phyloP scores from a whole-genome alignment of 352 stramenopile species.

The Phytophthora pinifolia region DNA sequence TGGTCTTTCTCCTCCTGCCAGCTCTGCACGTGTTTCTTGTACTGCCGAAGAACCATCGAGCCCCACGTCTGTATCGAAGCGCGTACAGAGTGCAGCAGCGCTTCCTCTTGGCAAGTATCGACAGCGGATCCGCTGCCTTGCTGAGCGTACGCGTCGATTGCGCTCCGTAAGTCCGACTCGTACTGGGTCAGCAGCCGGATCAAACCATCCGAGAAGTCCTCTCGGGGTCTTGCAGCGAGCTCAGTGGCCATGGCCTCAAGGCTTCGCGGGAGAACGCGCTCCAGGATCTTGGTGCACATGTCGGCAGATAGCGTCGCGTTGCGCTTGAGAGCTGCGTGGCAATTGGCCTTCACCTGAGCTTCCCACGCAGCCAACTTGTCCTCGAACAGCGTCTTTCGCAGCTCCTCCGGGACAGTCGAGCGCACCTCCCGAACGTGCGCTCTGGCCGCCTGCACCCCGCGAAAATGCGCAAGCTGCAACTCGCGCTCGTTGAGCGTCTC shows the following conservation, averaged over 20 bases:
- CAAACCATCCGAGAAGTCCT: constrained; percentile 56
- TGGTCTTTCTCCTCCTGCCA: constrained; percentile 32
- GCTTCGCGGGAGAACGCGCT: constrained; percentile 38
- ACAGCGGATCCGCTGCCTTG: constrained; percentile 28
- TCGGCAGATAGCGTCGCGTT: constrained; percentile 18
- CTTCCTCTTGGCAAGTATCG: constrained; percentile 34
- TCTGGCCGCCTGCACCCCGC: constrained; percentile 29
- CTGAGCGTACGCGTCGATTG: constrained; percentile 43
- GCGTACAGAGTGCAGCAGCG: constrained; percentile 38
- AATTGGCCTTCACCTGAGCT: constrained; percentile 22
- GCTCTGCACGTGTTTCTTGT: constrained; percentile 41
- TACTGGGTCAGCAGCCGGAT: constrained; percentile 54
- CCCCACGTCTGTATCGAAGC: constrained; percentile 51
- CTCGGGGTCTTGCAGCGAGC: constrained; percentile 36
- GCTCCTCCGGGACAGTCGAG: constrained; percentile 24
- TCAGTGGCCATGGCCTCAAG: constrained; percentile 40
- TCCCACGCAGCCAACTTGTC: constrained; percentile 30
- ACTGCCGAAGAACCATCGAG: constrained; percentile 47
- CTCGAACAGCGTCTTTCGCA: constrained; percentile 34
- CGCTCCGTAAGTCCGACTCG: constrained; percentile 49
- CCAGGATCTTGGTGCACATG: constrained; percentile 20
- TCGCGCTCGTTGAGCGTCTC: constrained; percentile 12
- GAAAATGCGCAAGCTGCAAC: constrained; percentile 33
- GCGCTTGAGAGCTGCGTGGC: constrained; percentile 14
- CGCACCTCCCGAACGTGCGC: constrained; percentile 28